Percentiles rank a stretch among this genome's conserved stretches.
Conservation (phyloP, 1,284 basidiomycete species). For the Apiotrichum porosum region DNA sequence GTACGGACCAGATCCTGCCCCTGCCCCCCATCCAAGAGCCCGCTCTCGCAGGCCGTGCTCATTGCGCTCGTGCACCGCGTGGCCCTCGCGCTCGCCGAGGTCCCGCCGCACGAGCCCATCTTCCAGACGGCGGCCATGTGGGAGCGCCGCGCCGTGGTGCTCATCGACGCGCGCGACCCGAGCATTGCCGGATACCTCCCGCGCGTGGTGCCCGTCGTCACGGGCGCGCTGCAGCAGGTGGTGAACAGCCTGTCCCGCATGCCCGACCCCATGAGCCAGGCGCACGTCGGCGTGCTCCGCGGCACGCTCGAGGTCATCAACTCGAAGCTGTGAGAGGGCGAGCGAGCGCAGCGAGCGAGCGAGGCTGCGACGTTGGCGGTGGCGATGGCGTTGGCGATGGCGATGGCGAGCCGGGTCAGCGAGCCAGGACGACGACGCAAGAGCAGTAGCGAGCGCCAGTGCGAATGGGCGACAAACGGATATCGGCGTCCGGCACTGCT, state of each 20-base stretch:
- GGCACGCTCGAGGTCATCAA: slow-evolving; percentile 7
- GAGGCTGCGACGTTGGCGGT: no score
- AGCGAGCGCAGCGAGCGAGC: no score
- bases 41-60: slow-evolving; percentile 34
- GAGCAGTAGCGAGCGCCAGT: no score
- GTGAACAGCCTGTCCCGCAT: neutral
- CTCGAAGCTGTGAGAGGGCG: no score
- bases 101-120: slow-evolving; percentile 21
- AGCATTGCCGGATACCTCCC: slow-evolving; percentile 12
- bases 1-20: slow-evolving; percentile 20
- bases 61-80: slow-evolving; percentile 39
- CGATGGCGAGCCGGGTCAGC: no score
- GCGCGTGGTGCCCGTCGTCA: slow-evolving; percentile 11
- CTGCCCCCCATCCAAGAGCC: slow-evolving; percentile 11
- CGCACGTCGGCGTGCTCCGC: slow-evolving; percentile 6
- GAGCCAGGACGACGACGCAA: no score
- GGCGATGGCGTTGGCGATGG: no score
- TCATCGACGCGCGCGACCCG: slow-evolving; percentile 24
- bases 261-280: slow-evolving; percentile 4
- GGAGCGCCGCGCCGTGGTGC: slow-evolving; percentile 20
- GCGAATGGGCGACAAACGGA: no score
- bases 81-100: slow-evolving; percentile 24
- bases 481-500: no score
- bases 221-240: neutral
- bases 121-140: slow-evolving; percentile 24